Evolutionary conservation across 129 eudicot species (phyloP), one percentile per base, ranked within the genome.

Genomic region (Tagetes erecta): DNA sequence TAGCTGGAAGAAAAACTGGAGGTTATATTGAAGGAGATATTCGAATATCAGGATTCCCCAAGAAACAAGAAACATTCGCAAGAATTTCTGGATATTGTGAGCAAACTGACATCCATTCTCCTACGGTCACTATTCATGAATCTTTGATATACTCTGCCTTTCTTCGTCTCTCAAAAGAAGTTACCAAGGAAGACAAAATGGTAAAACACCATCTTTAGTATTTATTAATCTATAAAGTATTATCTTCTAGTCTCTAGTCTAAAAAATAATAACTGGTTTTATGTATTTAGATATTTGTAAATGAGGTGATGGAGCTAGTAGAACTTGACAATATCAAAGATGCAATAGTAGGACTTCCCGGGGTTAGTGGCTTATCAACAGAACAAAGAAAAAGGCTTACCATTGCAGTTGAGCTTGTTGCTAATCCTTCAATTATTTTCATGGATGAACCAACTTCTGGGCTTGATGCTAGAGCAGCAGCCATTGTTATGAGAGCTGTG

Each of bases 391-490:
- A 91, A 72, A 66, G 96, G 74, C 64, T 92, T 38, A 92, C 97
- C 10, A 92, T 92, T 46, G 97, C 97, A 12, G 96, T 92, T 8
- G 97, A 92, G 70, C 93, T 92, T n/a, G 97, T 92, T 39, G 94
- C 97, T 4, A 92, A 92, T 81, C 97, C 97, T 45, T 92, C 97
- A 7, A 92, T 92, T 57, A 86, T 91, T 40, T 91, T 91, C 71
- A 91, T 91, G 97, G 97, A 91, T 46, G 97, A 92, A 79, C 97
- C 97, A 4, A 92, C 97, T 72, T 92, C 97, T 0, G 97, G 97
- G 33, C 90, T 92, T 44, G 97, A 92, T 82, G 97, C 97, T 20
- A 81, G 97, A 67, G 97, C 97, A 56, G 97, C 97, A 8, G 97
- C 97, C 53, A 92, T 92, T 71, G 97, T 92, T 33, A 92, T 89